Conservation (phyloP, 257 asterid genomes). For the Vinca minor region DNA sequence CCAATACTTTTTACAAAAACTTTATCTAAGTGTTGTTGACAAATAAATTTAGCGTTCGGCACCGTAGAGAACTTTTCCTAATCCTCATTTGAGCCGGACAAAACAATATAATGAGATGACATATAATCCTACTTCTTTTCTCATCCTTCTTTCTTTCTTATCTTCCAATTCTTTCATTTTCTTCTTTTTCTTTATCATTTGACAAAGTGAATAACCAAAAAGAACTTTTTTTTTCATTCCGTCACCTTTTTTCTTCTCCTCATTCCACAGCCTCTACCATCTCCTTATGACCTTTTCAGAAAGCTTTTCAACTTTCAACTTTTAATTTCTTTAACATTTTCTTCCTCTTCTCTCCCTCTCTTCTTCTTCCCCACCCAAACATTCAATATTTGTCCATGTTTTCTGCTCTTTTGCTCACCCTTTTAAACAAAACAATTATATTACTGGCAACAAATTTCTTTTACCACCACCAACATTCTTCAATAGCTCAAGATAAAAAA, state of each 20-base stretch:
- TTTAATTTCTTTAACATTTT: constrained; percentile 7
- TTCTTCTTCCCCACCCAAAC: constrained; percentile 4
- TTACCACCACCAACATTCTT: neutral
- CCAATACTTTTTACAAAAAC: no score
- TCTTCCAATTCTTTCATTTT: constrained; percentile 8
- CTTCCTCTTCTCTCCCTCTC: no score
- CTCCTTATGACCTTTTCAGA: constrained; percentile 39
- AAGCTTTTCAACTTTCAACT: constrained; percentile 31
- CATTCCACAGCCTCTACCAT: constrained; percentile 16
- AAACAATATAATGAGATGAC: constrained; percentile 27
- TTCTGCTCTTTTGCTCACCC: constrained; percentile 11
- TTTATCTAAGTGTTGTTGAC: no score
- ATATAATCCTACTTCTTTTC: constrained; percentile 19
- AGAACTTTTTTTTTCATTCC: constrained; percentile 6
- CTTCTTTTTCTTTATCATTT: constrained; percentile 20
- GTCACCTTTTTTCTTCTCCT: neutral
- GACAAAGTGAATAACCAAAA: constrained; percentile 18
- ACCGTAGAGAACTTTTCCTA: no score
- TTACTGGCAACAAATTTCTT: neutral
- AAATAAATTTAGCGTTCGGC: no score
- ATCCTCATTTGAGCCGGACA: no score
- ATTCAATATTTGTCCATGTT: constrained; percentile 11
- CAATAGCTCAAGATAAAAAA: no score
- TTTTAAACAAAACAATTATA: constrained; percentile 5
- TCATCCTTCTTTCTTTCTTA: constrained; percentile 8